Evolutionary conservation across 768 basidiomycete species (phyloP).

Genomic region (Phaffia australis): DNA sequence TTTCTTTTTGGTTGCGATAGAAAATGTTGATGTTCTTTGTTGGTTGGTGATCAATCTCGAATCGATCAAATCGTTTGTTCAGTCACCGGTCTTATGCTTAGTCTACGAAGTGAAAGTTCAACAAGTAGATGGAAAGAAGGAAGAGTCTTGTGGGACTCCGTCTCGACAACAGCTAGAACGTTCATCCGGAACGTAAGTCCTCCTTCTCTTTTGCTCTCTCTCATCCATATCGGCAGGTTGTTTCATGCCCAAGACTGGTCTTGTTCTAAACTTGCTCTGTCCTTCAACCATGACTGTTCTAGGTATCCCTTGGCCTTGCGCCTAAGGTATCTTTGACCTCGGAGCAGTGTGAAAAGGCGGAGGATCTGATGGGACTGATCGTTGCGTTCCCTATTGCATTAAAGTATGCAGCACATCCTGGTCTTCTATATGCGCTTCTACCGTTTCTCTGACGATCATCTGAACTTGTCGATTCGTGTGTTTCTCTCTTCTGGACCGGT

Average conservation of each 20-base stretch:
- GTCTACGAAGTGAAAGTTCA: too few species aligned
- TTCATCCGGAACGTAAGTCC: conserved; percentile 11
- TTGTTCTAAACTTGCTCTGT: background rate
- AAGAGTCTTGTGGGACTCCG: background rate
- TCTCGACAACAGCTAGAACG: conserved; percentile 1
- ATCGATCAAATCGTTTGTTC: too few species aligned
- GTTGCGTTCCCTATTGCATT: conserved; percentile 15
- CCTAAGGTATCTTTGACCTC: background rate
- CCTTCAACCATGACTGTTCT: background rate
- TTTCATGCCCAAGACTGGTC: background rate
- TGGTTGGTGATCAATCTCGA: too few species aligned
- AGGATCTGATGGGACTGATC: conserved; percentile 10
- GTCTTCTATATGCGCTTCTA: background rate
- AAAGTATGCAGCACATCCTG: background rate
- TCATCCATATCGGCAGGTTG: background rate
- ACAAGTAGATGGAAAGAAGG: too few species aligned
- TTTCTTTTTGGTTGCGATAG: too few species aligned
- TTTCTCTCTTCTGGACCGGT: background rate
- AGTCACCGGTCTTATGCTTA: too few species aligned
- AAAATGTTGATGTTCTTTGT: too few species aligned
- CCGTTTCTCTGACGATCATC: background rate
- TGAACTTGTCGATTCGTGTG: background rate
- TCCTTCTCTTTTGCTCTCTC: too few species aligned
- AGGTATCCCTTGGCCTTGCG: conserved; percentile 12
- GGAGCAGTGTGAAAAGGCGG: background rate